Evolutionary conservation across 139 green algal genomes (phyloP).

Genomic region (Closterium sp.): DNA sequence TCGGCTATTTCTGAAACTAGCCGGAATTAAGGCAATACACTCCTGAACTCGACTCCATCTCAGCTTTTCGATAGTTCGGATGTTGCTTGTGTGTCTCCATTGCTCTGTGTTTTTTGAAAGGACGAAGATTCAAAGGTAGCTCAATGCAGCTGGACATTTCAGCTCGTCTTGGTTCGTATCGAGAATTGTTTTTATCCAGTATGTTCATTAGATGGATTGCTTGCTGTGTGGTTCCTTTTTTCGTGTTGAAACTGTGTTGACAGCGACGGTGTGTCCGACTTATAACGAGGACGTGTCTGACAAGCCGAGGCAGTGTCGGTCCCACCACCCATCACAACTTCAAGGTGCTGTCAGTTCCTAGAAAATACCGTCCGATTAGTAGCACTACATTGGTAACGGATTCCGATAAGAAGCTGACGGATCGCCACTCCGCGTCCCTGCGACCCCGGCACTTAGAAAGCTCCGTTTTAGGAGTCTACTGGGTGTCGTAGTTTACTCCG

Average conservation of each 20-base stretch:
- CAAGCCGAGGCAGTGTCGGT: not conserved
- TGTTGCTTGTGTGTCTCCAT: slow-evolving; percentile 83
- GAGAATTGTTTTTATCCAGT: not conserved
- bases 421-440: too few species aligned
- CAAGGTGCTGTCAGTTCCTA: not conserved
- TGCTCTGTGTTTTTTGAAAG: slow-evolving; percentile 89
- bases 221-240: too few species aligned
- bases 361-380: too few species aligned
- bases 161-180: not conserved
- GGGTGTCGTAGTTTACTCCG: too few species aligned
- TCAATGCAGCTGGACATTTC: not conserved
- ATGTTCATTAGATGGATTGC: too few species aligned
- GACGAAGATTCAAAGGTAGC: slow-evolving; percentile 63
- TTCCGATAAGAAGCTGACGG: too few species aligned
- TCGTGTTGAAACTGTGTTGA: too few species aligned
- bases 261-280: not conserved
- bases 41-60: not conserved
- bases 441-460: not conserved
- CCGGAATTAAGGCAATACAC: not conserved
- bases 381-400: too few species aligned
- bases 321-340: not conserved
- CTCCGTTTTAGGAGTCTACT: not conserved
- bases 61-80: slow-evolving; percentile 1
- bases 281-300: not conserved
- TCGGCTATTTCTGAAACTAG: not conserved